phyloP scores from a whole-genome alignment of 257 asterid species.

The Mentha longifolia region DNA sequence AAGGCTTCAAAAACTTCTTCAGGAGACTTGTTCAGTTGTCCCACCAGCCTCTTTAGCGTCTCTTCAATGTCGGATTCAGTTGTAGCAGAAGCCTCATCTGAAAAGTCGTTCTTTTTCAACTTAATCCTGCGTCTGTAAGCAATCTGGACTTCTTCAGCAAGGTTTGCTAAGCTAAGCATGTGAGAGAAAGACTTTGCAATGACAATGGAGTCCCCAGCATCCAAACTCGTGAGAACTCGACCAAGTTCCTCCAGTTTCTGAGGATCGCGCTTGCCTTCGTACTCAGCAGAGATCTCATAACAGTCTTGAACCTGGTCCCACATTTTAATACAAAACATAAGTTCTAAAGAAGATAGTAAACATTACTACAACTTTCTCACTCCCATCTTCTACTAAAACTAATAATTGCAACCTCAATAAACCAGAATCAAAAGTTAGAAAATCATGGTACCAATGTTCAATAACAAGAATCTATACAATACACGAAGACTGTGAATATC shows the following conservation, averaged over 20 bases:
- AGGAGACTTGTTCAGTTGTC: constrained; percentile 74
- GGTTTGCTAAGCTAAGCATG: constrained; percentile 94
- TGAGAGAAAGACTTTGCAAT: constrained; percentile 85
- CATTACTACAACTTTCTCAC: not conserved
- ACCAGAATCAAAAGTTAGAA: not conserved
- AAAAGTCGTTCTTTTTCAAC: constrained; percentile 71
- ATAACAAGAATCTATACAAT: not conserved
- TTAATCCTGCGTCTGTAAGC: constrained; percentile 89
- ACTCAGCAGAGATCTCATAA: constrained; percentile 89
- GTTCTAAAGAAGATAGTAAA: not conserved
- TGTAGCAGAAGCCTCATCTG: constrained; percentile 91
- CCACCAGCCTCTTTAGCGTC: constrained; percentile 88
- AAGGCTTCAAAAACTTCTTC: constrained; percentile 84
- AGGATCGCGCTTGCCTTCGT: constrained; percentile 72
- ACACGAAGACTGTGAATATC: not conserved
- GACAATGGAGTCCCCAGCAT: constrained; percentile 96
- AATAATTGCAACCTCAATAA: not conserved
- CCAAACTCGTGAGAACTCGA: constrained; percentile 79
- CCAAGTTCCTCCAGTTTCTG: constrained; percentile 92
- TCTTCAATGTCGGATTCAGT: constrained; percentile 96
- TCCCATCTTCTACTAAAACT: constrained; percentile 5
- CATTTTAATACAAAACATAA: constrained; percentile 19
- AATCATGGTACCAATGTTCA: too few relatives aligned
- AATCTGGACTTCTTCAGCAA: constrained; percentile 99
- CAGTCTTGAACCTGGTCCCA: constrained; percentile 84